Base-by-base conservation (phyloP, 345 rosid genomes). In the Eucalyptus regnans region DNA sequence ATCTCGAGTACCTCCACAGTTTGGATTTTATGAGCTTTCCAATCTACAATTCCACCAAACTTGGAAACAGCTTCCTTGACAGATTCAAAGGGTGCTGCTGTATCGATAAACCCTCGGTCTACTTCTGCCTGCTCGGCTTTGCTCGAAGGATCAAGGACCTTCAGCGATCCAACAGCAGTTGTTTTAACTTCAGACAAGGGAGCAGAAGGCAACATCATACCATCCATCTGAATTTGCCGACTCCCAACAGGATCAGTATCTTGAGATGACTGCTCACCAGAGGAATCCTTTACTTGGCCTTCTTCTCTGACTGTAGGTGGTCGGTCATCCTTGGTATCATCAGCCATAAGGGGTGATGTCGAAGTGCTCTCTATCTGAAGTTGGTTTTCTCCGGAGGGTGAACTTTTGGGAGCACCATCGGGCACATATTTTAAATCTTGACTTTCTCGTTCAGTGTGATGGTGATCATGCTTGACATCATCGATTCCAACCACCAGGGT, bases 41-140 rank as follows among this genome's bases (percentile, higher is more conserved):
- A 97, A 88, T 97, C 99, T 60, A 95, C 96, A 88, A 96, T 96
- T 88, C 99, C 99, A 9, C 99, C 99, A 89, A 97, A 96, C 93
- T 93, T 96, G 86, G 99, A 96, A 91, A 97, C 99, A 88, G 94
- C 99, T 91, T 95, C 95, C 94, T 97, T 96, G 87, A 97, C 99
- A 48, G 99, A 96, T 92, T 97, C 99, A 89, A 97, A 91, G 89
- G 99, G 99, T 50, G 98, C 95, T 31, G 94, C 93, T 87, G 99
- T 97, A 91, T 97, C 99, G 66, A 97, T 94, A 29, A 91, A 92
- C 60, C 95, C 97, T 91, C 94, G 91, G 83, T 88, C 93, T 89
- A 90, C 90, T 22, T 91, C 94, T 22, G 62, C 58, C 90, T 88
- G 91, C 46, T 89, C 87, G 13, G 50, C 56, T 88, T 85, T 37